These are phyloP conservation scores for Eucalyptus guilfoylei DNA, from an alignment of 345 rosid genomes.

Conservation along the genomic window DNA sequence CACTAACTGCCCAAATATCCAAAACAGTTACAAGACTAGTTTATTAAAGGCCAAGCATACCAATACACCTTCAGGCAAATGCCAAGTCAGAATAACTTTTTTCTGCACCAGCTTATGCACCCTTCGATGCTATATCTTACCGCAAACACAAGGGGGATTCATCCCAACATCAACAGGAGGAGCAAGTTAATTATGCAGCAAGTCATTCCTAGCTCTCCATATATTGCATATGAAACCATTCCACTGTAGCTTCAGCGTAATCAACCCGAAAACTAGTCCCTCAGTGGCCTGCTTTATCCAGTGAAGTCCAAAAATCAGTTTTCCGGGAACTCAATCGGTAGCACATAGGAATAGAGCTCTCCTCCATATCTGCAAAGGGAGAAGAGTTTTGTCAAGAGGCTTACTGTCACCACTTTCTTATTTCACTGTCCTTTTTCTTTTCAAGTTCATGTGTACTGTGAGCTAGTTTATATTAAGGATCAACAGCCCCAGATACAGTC, in stretches of 20 bases:
- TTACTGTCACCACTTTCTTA: too few species aligned
- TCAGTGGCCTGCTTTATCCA: fast-evolving
- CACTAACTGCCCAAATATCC: neutral
- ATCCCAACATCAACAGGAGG: too few species aligned
- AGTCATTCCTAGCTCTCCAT: neutral
- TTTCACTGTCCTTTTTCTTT: neutral
- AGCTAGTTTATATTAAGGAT: too few species aligned
- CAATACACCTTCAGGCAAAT: too few species aligned
- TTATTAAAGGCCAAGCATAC: too few species aligned
- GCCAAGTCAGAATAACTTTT: too few species aligned
- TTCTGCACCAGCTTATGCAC: too few species aligned
- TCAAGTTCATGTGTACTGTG: neutral
- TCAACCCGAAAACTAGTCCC: neutral
- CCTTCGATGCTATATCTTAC: too few species aligned
- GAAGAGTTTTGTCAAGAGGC: neutral
- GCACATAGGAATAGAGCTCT: neutral
- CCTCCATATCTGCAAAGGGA: neutral
- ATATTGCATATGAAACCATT: neutral
- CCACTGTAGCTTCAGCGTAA: neutral
- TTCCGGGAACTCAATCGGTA: fast-evolving
- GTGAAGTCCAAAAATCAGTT: neutral
- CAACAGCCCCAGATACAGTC: too few species aligned
- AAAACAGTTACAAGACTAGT: neutral
- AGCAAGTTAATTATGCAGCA: neutral
- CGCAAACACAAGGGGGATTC: too few species aligned